Evolutionary conservation across 768 basidiomycete genomes (phyloP).

Genomic region (Cytidiella melzeri): DNA sequence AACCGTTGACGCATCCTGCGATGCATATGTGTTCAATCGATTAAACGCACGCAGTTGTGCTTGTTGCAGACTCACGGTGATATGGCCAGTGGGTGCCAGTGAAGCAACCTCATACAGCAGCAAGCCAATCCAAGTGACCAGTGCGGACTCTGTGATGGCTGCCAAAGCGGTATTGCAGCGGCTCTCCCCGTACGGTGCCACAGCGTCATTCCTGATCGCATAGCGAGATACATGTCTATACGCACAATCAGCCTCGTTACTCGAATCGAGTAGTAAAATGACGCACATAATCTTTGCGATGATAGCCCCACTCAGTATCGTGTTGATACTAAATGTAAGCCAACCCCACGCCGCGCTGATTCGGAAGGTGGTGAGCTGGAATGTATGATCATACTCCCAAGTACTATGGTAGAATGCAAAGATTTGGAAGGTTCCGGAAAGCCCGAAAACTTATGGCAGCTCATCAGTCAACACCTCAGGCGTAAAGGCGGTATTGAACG

Average conservation of each 20-base stretch:
- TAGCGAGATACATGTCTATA: neutral
- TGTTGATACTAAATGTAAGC: conserved; percentile 20
- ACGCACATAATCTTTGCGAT: conserved; percentile 17
- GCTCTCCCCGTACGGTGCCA: neutral
- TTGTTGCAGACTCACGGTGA: conserved; percentile 10
- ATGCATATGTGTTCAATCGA: conserved; percentile 3
- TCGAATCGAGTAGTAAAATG: too few relatives aligned
- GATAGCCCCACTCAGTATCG: conserved; percentile 18
- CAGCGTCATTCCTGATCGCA: neutral
- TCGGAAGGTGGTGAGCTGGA: conserved; percentile 11
- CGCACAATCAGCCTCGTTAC: too few relatives aligned
- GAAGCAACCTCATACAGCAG: conserved; percentile 16
- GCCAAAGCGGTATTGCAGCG: conserved; percentile 6
- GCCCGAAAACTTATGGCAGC: conserved; percentile 1
- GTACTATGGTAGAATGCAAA: conserved; percentile 1
- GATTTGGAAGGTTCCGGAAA: conserved; percentile 2
- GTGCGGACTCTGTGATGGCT: conserved; percentile 19
- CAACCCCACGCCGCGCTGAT: conserved; percentile 23
- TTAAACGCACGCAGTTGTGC: neutral
- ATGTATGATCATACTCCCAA: neutral
- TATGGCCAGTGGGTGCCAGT: conserved; percentile 15
- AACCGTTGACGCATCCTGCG: conserved; percentile 8
- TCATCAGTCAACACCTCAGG: neutral
- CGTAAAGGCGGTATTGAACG: neutral
- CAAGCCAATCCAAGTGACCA: conserved; percentile 21